These are phyloP conservation scores for Ogataea kodamae DNA, from an alignment of 805 yeast species.

Conservation along the genomic window DNA sequence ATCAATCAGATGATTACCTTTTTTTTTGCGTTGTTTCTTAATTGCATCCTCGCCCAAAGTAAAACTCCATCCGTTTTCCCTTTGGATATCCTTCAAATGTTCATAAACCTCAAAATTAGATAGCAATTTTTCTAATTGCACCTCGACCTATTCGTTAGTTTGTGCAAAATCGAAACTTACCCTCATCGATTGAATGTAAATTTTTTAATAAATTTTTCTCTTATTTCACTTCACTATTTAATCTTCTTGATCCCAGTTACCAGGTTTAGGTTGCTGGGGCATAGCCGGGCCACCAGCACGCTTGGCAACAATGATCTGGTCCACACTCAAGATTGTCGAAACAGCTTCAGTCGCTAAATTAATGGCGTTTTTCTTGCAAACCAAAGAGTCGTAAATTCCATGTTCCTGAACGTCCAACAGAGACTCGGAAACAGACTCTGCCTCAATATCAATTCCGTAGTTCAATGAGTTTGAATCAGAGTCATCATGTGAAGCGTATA, in stretches of 20 bases:
- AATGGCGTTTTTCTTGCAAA: conserved; percentile 82
- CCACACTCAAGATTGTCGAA: conserved; percentile 82
- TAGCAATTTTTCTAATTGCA: conserved; percentile 52
- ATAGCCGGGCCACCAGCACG: conserved; percentile 97
- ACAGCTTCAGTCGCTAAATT: conserved; percentile 95
- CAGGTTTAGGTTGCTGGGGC: conserved; percentile 83
- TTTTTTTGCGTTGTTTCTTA: conserved; percentile 29
- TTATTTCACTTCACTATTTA: conserved; percentile 25
- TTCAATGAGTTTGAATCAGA: conserved; percentile 33
- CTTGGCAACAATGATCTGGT: conserved; percentile 98
- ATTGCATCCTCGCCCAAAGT: conserved; percentile 25
- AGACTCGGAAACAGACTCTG: conserved; percentile 57
- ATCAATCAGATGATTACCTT: conserved; percentile 37
- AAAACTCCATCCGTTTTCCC: conserved; percentile 45
- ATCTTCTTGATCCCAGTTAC: conserved; percentile 96
- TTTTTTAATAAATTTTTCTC: conserved; percentile 2
- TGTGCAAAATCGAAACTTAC: conserved; percentile 5
- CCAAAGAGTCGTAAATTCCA: conserved; percentile 74
- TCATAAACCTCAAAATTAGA: conserved; percentile 63
- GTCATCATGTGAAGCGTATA: conserved; percentile 83
- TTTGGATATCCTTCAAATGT: conserved; percentile 49
- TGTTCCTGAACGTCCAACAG: conserved; percentile 64
- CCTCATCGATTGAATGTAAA: conserved; percentile 11
- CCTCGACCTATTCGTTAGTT: conserved; percentile 37
- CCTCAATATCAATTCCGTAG: conserved; percentile 77